Percentiles rank a stretch among this genome's conserved stretches.
Evolutionary conservation across 1,284 basidiomycete species (phyloP).

Genomic region (Taiwanofungus camphoratus): DNA sequence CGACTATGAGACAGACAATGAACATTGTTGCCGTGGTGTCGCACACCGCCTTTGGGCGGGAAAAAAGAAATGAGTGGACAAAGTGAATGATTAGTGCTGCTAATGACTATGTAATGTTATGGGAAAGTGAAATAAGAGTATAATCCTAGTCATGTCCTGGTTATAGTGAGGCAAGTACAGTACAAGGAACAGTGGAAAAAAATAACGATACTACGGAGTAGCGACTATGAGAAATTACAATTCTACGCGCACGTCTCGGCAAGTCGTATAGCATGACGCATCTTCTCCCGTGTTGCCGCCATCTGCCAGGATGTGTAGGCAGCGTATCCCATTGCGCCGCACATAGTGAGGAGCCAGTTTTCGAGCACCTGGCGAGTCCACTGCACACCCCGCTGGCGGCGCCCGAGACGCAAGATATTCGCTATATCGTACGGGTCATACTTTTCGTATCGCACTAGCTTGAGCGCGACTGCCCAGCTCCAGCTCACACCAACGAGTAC

Average conservation of each 20-base stretch:
- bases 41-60: too few relatives aligned
- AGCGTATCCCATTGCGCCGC: constrained; percentile 52
- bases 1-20: too few relatives aligned
- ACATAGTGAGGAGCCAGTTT: constrained; percentile 44
- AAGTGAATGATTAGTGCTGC: too few relatives aligned
- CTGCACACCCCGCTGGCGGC: constrained; percentile 38
- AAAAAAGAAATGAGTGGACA: too few relatives aligned
- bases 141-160: too few relatives aligned
- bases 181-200: too few relatives aligned
- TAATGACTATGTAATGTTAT: too few relatives aligned
- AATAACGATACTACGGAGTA: too few relatives aligned
- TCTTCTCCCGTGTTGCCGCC: constrained; percentile 39
- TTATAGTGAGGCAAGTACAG: too few relatives aligned
- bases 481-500: constrained; percentile 55
- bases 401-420: constrained; percentile 44
- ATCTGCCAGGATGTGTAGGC: constrained; percentile 38
- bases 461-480: constrained; percentile 63
- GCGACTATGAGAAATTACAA: too few relatives aligned
- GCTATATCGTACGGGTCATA: constrained; percentile 37
- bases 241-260: constrained; percentile 12
- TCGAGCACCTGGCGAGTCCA: constrained; percentile 52
- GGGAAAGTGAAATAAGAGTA: too few relatives aligned
- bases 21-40: too few relatives aligned
- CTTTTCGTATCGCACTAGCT: constrained; percentile 59
- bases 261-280: constrained; percentile 40